These are phyloP conservation scores for Solanum chacoense DNA, from an alignment of 305 asterid species.

Conservation along the genomic window DNA sequence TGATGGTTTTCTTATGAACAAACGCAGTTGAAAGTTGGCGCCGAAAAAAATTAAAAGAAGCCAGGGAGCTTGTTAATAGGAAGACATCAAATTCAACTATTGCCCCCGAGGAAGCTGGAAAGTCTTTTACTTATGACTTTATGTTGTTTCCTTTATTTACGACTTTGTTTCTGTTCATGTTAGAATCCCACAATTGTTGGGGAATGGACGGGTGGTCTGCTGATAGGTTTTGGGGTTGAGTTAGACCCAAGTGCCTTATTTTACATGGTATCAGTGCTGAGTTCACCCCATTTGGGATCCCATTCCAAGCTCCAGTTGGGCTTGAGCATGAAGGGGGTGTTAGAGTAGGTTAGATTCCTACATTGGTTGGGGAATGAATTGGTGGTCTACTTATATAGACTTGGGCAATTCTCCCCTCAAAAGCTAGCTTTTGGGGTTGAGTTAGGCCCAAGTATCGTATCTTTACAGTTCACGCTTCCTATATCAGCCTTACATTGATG, in stretches of 20 bases:
- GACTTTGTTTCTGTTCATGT: neutral
- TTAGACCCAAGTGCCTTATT: neutral
- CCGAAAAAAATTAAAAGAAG: slow-evolving; percentile 46
- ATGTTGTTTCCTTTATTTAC: neutral
- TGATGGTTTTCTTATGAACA: slow-evolving; percentile 16
- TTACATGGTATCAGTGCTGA: neutral
- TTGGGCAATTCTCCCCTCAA: neutral
- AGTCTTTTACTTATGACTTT: neutral
- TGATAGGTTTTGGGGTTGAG: neutral
- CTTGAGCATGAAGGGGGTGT: neutral
- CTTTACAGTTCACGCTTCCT: neutral
- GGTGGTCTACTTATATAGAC: neutral
- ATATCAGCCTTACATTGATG: neutral
- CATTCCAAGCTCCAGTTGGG: neutral
- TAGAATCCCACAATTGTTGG: neutral
- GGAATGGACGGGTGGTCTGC: neutral
- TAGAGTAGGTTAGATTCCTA: neutral
- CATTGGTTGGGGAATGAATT: neutral
- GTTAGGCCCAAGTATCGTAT: neutral
- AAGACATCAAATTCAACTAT: slow-evolving; percentile 40
- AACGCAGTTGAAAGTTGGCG: slow-evolving; percentile 72
- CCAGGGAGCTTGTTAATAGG: slow-evolving; percentile 27
- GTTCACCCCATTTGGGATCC: neutral
- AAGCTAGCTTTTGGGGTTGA: neutral
- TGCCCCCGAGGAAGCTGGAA: slow-evolving; percentile 64